A percentile compares a stretch with the other conserved stretches of the same genome.
Conservation (phyloP, 2,329 filamentous ascomycete species). For the Aspergillus ochraceoroseus region DNA sequence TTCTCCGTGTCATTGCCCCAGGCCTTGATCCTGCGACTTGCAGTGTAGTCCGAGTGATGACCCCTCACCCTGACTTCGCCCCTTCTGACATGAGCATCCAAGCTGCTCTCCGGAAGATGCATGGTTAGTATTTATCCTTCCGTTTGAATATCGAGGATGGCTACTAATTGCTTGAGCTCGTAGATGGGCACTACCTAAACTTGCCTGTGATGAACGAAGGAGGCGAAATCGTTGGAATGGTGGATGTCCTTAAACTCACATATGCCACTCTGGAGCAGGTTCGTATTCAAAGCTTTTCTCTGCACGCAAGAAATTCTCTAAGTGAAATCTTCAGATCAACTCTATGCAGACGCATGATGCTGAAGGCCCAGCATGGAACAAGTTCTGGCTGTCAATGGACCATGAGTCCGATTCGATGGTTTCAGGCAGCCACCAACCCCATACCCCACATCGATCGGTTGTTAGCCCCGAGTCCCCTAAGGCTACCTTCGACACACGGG, state of each 20-base stretch:
- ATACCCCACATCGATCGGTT: conserved; percentile 65
- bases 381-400: conserved; percentile 96
- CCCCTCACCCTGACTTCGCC: conserved; percentile 96
- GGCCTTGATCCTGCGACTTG: conserved; percentile 90
- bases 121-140: conserved; percentile 59
- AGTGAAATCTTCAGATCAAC: conserved; percentile 59
- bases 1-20: conserved; percentile 93
- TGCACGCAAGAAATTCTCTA: neutral
- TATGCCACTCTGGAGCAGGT: conserved; percentile 97
- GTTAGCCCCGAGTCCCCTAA: conserved; percentile 74
- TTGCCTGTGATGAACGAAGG: conserved; percentile 96
- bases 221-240: conserved; percentile 98
- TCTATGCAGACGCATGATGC: conserved; percentile 83
- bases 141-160: neutral
- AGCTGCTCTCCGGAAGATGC: conserved; percentile 96
- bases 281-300: conserved; percentile 22
- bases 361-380: conserved; percentile 98
- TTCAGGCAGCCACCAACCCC: conserved; percentile 68
- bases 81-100: conserved; percentile 99
- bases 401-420: conserved; percentile 94
- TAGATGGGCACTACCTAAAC: conserved; percentile 97
- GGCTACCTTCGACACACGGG: conserved; percentile 60
- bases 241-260: conserved; percentile 95
- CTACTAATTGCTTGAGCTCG: conserved; percentile 10
- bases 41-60: conserved; percentile 98